Conservation (phyloP, 2,329 filamentous ascomycete genomes). For the Aspergillus awamori region DNA sequence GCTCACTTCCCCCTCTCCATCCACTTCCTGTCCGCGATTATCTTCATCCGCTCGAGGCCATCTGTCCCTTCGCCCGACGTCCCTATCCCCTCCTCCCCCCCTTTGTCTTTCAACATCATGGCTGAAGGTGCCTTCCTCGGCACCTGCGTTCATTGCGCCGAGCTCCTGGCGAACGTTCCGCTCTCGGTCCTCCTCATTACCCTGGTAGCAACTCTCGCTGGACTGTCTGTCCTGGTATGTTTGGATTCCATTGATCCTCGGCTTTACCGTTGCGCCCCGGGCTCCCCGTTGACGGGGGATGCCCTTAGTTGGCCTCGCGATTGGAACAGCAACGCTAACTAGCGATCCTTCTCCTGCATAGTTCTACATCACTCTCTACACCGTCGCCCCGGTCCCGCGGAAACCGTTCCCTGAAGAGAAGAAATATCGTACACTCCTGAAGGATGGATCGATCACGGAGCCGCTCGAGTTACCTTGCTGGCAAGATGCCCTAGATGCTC, state of each 20-base stretch:
- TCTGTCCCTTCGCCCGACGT: not conserved
- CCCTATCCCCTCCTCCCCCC: too few relatives aligned
- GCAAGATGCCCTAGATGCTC: constrained; percentile 74
- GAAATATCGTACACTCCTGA: constrained; percentile 74
- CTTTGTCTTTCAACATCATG: constrained; percentile 25
- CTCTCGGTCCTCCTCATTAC: constrained; percentile 32
- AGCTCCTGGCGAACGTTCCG: constrained; percentile 33
- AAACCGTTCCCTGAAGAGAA: constrained; percentile 76
- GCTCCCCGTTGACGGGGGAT: not conserved
- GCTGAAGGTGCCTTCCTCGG: constrained; percentile 29
- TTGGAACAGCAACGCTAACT: not conserved
- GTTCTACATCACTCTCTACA: constrained; percentile 69
- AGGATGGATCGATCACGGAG: constrained; percentile 61
- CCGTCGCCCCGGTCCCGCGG: constrained; percentile 81
- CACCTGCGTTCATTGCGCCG: constrained; percentile 38
- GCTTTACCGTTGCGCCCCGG: not conserved
- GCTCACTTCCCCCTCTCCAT: constrained; percentile 15
- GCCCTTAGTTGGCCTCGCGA: not conserved
- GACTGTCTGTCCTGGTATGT: constrained; percentile 41
- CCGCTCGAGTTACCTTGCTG: constrained; percentile 74
- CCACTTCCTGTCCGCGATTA: constrained; percentile 8
- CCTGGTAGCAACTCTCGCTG: constrained; percentile 32
- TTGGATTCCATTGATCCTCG: not conserved
- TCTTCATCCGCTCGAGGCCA: not conserved
- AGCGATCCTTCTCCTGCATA: constrained; percentile 32